phyloP scores from a whole-genome alignment of 768 basidiomycete species.

The Tulasnella sp. region DNA sequence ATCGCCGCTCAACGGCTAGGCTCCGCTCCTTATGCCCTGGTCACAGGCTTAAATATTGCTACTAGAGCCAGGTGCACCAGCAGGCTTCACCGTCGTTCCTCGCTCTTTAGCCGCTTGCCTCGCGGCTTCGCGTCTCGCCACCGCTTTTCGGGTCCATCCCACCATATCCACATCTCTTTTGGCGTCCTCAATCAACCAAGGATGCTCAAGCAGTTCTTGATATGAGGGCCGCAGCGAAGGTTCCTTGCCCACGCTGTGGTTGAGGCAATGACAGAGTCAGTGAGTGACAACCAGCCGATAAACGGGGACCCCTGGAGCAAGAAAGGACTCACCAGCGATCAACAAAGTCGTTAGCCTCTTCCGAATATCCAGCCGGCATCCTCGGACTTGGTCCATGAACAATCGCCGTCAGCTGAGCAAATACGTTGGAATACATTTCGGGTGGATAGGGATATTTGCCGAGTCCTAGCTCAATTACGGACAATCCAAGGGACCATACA shows the following conservation, averaged over 20 bases:
- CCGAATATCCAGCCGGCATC: conserved; percentile 57
- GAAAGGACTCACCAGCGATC: conserved; percentile 39
- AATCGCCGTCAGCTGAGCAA: conserved; percentile 93
- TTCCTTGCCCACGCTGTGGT: conserved; percentile 48
- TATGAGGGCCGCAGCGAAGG: conserved; percentile 73
- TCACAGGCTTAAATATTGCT: too few relatives aligned
- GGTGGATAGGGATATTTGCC: conserved; percentile 91
- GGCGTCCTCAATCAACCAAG: conserved; percentile 55
- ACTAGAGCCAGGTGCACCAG: too few relatives aligned
- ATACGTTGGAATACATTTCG: conserved; percentile 93
- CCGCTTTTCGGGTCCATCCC: conserved; percentile 50
- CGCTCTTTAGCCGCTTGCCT: conserved; percentile 5
- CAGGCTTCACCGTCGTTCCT: too few relatives aligned
- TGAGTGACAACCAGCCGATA: background rate
- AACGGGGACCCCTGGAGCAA: background rate
- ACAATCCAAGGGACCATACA: conserved; percentile 92
- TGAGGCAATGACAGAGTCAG: background rate
- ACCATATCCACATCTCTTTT: conserved; percentile 66
- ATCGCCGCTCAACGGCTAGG: too few relatives aligned
- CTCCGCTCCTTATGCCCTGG: too few relatives aligned
- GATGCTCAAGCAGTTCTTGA: conserved; percentile 66
- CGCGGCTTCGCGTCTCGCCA: conserved; percentile 21
- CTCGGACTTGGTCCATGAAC: conserved; percentile 88
- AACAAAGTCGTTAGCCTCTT: conserved; percentile 71
- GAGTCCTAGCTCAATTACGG: conserved; percentile 83